Evolutionary conservation across 2,329 filamentous ascomycete species (phyloP), one percentile per base, ranked within the genome.

Genomic region (Hypoxylon sp.): DNA sequence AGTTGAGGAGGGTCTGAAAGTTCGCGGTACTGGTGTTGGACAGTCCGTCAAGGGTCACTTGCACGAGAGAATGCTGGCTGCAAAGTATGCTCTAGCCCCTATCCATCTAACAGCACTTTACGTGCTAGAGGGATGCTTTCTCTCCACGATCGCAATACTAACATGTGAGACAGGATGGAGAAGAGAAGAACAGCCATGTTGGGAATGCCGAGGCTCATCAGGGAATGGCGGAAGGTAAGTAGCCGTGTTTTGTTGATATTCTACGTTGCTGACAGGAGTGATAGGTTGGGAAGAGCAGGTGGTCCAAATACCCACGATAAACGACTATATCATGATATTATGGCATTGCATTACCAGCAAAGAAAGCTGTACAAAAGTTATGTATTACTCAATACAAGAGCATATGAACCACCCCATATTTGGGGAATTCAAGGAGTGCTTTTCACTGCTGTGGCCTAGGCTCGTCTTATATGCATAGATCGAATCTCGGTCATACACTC

Each of bases 11-110:
- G 95, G 94, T 54, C 79, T 97, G 80, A 87, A 91, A 70, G 92
- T 98, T 65, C 95, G 94, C 88, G 95, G 95, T 75, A 98, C 95
- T 1, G 95, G 96, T 85, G 90, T 94, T 73, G 95, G 94, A 64
- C 91, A 98, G 83, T 90, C 87, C 81, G 95, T 98, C 80, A 99
- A 98, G 91, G 96, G 96, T 81, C 95, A 98, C 82, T 87, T 90
- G 75, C 93, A 94, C 89, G 96, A 99, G 86, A 89, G 96, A 79
- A 92, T 91, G 76, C 84, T 98, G 84, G 91, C 92, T 82, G 85
- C 87, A 69, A 90, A 91, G 85, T 89, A 89, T 71, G 88, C 85
- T 60, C 62, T 70, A 11, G 14, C 37, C n/a, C 47, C 53, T 44
- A n/a, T 13, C 5, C 31, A 60, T 37, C 47, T 48, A 9, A 14